Percentiles rank a stretch among this genome's conserved stretches.
These are phyloP conservation scores for Annona cherimola DNA, from an alignment of 164 flowering plant species.

Conservation along the genomic window DNA sequence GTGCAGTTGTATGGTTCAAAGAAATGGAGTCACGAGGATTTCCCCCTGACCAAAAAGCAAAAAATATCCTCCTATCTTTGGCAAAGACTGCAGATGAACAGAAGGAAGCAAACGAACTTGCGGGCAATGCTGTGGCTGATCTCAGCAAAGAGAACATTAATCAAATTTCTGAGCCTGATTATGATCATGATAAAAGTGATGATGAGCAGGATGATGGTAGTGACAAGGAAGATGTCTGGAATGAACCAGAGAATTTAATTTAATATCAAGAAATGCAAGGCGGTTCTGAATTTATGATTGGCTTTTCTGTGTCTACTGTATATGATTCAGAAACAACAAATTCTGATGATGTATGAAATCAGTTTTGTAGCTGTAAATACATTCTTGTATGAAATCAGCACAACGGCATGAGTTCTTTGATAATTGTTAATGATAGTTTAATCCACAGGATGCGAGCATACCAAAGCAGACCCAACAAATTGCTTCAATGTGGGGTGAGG, in stretches of 20 bases:
- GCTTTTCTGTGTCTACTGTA: slow-evolving; percentile 8
- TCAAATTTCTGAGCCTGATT: slow-evolving; percentile 14
- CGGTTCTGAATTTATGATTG: slow-evolving; percentile 10
- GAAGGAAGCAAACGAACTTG: slow-evolving; percentile 57
- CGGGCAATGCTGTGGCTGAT: slow-evolving; percentile 23
- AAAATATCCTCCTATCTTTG: slow-evolving; percentile 74
- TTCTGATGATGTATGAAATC: neutral
- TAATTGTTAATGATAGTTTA: too few relatives aligned
- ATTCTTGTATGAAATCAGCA: neutral
- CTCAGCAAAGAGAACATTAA: slow-evolving; percentile 3
- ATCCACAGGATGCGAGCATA: too few relatives aligned
- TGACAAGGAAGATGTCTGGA: too few relatives aligned
- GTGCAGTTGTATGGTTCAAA: slow-evolving; percentile 79
- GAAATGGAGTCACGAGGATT: slow-evolving; percentile 69
- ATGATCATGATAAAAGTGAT: slow-evolving; percentile 12
- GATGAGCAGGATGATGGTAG: too few relatives aligned
- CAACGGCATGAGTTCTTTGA: too few relatives aligned
- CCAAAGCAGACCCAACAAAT: too few relatives aligned
- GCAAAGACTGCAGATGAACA: slow-evolving; percentile 67
- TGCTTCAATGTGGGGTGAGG: too few relatives aligned
- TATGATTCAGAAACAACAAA: slow-evolving; percentile 5
- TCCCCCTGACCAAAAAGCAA: slow-evolving; percentile 85
- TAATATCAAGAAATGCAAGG: slow-evolving; percentile 11
- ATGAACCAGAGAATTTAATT: neutral
- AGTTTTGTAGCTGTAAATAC: neutral